Conservation (phyloP, 2,329 filamentous ascomycete species). For the Diplodia corticola region DNA sequence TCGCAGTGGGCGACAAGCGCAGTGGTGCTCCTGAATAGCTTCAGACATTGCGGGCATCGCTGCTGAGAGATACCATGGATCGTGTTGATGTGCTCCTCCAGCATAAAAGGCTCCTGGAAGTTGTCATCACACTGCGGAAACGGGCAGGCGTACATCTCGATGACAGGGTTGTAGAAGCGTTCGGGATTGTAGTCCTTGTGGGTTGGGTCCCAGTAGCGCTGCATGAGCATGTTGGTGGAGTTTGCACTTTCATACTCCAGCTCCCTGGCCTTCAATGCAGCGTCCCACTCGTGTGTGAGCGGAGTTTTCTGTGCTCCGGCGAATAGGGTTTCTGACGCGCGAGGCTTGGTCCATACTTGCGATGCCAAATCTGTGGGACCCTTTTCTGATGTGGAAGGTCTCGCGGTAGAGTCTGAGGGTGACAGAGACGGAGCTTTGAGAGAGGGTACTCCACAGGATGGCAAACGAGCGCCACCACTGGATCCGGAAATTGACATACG, state of each 20-base stretch:
- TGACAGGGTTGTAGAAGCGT: conserved; percentile 49
- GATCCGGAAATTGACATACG: background rate
- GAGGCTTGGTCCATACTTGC: background rate
- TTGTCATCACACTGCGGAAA: conserved; percentile 53
- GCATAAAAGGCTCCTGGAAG: conserved; percentile 25
- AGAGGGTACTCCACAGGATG: background rate
- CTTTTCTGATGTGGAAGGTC: background rate
- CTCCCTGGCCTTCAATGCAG: conserved; percentile 33
- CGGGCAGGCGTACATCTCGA: conserved; percentile 56
- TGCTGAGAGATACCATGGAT: conserved; percentile 39
- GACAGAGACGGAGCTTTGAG: background rate
- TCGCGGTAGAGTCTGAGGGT: background rate
- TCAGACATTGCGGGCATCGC: conserved; percentile 44
- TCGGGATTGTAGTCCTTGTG: conserved; percentile 50
- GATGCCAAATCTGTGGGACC: background rate
- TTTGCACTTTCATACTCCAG: conserved; percentile 31
- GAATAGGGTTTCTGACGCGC: conserved; percentile 32
- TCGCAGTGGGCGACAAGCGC: conserved; percentile 46
- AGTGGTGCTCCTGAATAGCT: conserved; percentile 41
- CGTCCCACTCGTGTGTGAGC: conserved; percentile 32
- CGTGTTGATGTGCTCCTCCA: conserved; percentile 40
- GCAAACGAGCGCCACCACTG: background rate
- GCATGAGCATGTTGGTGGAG: conserved; percentile 42
- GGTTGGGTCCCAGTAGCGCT: conserved; percentile 52
- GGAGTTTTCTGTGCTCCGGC: conserved; percentile 36